Evolutionary conservation across 2,329 filamentous ascomycete species (phyloP).

Genomic region (Fusarium sublunatum): DNA sequence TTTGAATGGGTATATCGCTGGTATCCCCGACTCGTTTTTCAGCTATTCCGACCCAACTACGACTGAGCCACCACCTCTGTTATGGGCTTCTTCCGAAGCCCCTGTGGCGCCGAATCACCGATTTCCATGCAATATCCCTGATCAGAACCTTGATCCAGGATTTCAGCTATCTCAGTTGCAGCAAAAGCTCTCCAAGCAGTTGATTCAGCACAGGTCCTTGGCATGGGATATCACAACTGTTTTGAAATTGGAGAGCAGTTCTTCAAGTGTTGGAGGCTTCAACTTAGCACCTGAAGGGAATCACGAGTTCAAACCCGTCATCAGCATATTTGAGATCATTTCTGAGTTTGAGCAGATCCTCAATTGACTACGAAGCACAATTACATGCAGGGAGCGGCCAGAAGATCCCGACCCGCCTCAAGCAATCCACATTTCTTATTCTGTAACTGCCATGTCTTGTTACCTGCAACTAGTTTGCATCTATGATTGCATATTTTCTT

Average conservation of each 20-base stretch:
- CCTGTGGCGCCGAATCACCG: background rate
- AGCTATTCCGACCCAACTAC: background rate
- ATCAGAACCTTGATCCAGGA: background rate
- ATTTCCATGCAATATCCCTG: background rate
- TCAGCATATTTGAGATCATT: constrained; percentile 3
- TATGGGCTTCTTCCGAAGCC: background rate
- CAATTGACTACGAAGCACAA: background rate
- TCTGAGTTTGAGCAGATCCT: constrained; percentile 1
- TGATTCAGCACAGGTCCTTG: background rate
- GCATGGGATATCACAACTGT: constrained; percentile 6
- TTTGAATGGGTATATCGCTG: background rate
- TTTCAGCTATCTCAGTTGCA: background rate
- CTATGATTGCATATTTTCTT: background rate
- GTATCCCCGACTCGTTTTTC: background rate
- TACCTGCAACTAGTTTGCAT: constrained; percentile 3
- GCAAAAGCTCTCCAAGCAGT: background rate
- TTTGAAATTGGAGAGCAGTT: constrained; percentile 3
- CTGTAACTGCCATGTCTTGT: background rate
- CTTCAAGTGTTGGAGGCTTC: background rate
- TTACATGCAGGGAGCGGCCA: background rate
- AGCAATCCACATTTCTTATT: background rate
- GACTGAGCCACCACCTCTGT: background rate
- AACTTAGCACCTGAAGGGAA: background rate
- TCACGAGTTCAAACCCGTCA: background rate
- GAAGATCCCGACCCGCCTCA: background rate